phyloP scores from a whole-genome alignment of 202 grass and related monocot species.

The Setaria italica region DNA sequence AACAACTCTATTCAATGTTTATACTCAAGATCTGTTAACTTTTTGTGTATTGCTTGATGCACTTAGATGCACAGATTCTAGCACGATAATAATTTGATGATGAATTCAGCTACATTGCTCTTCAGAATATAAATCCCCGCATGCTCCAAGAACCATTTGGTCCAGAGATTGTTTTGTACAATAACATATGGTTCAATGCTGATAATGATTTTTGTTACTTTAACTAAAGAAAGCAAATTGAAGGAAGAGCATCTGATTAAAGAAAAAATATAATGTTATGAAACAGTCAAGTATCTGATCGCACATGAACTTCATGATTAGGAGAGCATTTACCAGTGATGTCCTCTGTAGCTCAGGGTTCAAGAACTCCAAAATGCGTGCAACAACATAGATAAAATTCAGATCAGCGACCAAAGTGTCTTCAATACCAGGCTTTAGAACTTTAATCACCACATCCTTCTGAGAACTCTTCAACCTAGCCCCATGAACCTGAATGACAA shows the following conservation, averaged over 20 bases:
- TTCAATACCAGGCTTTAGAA: conserved; percentile 96
- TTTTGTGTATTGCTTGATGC: conserved; percentile 4
- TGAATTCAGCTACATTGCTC: conserved; percentile 1
- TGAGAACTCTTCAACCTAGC: conserved; percentile 93
- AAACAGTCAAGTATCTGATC: conserved; percentile 8
- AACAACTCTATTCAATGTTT: neutral
- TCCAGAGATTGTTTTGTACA: neutral
- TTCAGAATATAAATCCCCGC: conserved; percentile 18
- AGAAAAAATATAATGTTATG: neutral
- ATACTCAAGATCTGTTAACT: neutral
- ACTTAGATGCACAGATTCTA: conserved; percentile 4
- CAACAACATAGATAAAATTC: conserved; percentile 91
- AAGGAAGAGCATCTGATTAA: neutral
- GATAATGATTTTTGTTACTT: neutral
- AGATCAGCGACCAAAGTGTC: conserved; percentile 91
- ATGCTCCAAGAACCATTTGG: conserved; percentile 6
- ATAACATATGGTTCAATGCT: conserved; percentile 16
- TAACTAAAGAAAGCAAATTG: neutral
- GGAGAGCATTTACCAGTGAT: conserved; percentile 68
- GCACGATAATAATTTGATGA: neutral
- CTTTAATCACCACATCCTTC: conserved; percentile 97
- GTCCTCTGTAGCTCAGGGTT: conserved; percentile 94
- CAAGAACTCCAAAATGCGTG: conserved; percentile 80
- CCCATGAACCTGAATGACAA: conserved; percentile 75
- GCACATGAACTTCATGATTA: conserved; percentile 23